A percentile compares a stretch with the other conserved stretches of the same genome.
Evolutionary conservation across 176 grass and related monocot species (phyloP).

Genomic region (Eragrostis curvula): DNA sequence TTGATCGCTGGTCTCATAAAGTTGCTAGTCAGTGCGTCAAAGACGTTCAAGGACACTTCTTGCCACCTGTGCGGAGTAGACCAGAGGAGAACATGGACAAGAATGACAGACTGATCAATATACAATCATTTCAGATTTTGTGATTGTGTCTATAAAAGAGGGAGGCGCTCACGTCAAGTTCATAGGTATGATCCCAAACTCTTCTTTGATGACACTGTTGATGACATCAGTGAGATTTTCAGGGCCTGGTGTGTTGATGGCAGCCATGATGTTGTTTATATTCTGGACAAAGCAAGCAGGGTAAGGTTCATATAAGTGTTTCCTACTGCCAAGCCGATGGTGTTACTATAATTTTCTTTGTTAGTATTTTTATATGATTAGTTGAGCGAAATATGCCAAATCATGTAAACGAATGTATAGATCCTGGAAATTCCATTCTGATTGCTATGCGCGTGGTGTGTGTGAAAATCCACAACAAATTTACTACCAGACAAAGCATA

Average conservation of each 20-base stretch:
- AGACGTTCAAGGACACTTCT: constrained; percentile 43
- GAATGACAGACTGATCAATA: background rate
- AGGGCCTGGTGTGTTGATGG: background rate
- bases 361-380: no score
- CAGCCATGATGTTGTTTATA: background rate
- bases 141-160: background rate
- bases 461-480: no score
- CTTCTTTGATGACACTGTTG: constrained; percentile 69
- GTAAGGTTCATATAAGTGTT: constrained; percentile 20
- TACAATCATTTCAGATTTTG: background rate
- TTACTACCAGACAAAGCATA: no score
- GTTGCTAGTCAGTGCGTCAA: constrained; percentile 43
- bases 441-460: no score
- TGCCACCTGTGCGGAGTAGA: constrained; percentile 51
- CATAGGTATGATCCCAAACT: constrained; percentile 73
- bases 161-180: constrained; percentile 40
- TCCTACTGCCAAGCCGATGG: no score
- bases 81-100: background rate
- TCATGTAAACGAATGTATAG: no score
- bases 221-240: constrained; percentile 43
- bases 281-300: background rate
- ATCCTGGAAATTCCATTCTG: no score
- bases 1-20: constrained; percentile 79
- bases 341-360: no score
- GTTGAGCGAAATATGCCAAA: no score